Evolutionary conservation across 106 monocot species (phyloP), one percentile per base, ranked within the genome.

Genomic region (Apostasia shenzhenica): DNA sequence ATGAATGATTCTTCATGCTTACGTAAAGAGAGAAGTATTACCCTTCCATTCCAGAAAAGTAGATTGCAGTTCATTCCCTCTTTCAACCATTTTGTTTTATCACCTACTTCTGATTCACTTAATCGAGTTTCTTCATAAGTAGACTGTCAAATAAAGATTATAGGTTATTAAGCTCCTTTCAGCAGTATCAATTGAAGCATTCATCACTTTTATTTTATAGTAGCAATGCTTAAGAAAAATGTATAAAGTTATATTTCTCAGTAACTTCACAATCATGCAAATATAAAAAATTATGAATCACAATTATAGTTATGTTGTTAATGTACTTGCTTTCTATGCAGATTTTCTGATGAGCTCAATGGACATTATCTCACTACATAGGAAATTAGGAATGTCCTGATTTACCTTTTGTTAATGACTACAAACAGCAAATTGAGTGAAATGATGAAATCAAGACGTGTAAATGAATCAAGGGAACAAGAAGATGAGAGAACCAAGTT

Each of bases 31-130:
- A 43, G 65, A 46, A 61, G 12, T 73, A 41, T 63, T 85, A 95
- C 94, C 87, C 82, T 67, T 63, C 88, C 95, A 73, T 95, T 92
- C 95, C 95, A 95, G 75, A 84, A 92, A 8, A 97, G 66, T 74
- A 97, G 63, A 77, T 8, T 92, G 63, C 95, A 97, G 61, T 92
- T 84, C 79, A 85, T 82, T 67, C 95, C 92, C 68, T 97, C 95
- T 84, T 92, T 97, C 61, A 97, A 66, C 84, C 82, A 97, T 77
- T 89, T 92, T 50, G 45, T 80, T 66, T 72, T 97, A 62, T 97
- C 95, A 52, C 95, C 86, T 66, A 97, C 84, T 11, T 97, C 84
- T 40, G 60, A 42, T 6, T 86, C 95, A 74, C 79, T 81, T 60
- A 97, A 73, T 47, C 92, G 83, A 73, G 37, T 75, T 77, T 97